These are phyloP conservation scores for Imleria badia DNA, from an alignment of 768 basidiomycete species.

Conservation along the genomic window DNA sequence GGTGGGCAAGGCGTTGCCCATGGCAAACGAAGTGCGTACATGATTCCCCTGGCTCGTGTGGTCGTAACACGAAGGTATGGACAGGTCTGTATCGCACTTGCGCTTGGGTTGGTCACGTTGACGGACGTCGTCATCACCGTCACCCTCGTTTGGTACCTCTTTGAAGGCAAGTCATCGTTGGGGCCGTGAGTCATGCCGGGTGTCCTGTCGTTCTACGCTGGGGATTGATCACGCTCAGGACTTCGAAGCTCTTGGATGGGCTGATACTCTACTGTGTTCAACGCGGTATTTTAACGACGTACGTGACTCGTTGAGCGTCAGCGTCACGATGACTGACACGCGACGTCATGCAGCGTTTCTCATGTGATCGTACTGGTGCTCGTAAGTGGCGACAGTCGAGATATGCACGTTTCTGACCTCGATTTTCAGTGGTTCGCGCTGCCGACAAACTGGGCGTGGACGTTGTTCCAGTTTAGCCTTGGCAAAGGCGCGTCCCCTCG, in stretches of 20 bases:
- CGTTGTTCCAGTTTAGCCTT: conserved; percentile 14
- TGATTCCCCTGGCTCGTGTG: not conserved
- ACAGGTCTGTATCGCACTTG: conserved; percentile 6
- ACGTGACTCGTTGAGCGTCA: not conserved
- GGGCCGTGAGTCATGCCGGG: conserved; percentile 2
- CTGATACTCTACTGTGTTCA: conserved; percentile 13
- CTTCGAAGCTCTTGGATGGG: conserved; percentile 1
- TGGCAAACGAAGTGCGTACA: conserved; percentile 7
- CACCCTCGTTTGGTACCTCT: conserved; percentile 10
- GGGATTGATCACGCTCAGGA: not conserved
- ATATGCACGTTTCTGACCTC: not conserved
- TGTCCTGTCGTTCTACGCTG: not conserved
- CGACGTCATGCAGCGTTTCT: not conserved
- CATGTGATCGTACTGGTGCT: conserved; percentile 6
- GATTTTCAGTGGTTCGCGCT: conserved; percentile 9
- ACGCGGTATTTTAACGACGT: conserved; percentile 16
- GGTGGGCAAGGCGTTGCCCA: not conserved
- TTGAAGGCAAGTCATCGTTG: not conserved
- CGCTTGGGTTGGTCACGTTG: conserved; percentile 15
- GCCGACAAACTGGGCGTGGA: not conserved
- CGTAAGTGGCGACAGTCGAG: not conserved
- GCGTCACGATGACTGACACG: not conserved
- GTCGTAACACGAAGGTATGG: not conserved
- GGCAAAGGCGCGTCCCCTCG: conserved; percentile 2
- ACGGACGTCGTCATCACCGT: conserved; percentile 16